Evolutionary conservation across 2,329 filamentous ascomycete genomes (phyloP).

Genomic region (Botrytis elliptica): DNA sequence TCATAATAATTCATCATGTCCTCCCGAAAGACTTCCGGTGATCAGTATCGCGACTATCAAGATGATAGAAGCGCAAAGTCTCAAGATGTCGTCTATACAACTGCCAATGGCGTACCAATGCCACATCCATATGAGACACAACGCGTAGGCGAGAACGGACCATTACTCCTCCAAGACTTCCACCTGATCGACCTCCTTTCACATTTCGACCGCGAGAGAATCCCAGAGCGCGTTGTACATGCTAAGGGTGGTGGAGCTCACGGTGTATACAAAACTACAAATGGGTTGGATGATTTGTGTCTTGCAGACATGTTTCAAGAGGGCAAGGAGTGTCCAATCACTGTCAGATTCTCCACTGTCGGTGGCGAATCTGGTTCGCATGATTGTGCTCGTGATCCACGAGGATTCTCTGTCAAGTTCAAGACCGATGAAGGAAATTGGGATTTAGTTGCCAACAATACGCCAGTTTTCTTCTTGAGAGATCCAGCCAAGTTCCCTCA

Average conservation of each 20-base stretch:
- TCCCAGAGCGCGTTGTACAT: slow-evolving; percentile 58
- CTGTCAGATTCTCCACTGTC: slow-evolving; percentile 72
- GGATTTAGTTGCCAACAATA: slow-evolving; percentile 72
- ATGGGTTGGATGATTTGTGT: slow-evolving; percentile 53
- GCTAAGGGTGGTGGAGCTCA: slow-evolving; percentile 58
- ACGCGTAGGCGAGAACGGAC: slow-evolving; percentile 46
- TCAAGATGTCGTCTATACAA: slow-evolving; percentile 50
- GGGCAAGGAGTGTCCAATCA: slow-evolving; percentile 66
- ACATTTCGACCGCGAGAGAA: slow-evolving; percentile 59
- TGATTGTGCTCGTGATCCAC: slow-evolving; percentile 69
- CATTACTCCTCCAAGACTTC: slow-evolving; percentile 58
- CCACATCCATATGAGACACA: slow-evolving; percentile 59
- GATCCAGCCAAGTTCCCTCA: slow-evolving; percentile 72
- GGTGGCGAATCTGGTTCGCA: slow-evolving; percentile 71
- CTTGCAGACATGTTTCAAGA: slow-evolving; percentile 54
- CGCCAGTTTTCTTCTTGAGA: slow-evolving; percentile 72
- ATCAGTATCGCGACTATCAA: slow-evolving; percentile 44
- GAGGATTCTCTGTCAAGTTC: slow-evolving; percentile 73
- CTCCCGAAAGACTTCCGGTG: slow-evolving; percentile 40
- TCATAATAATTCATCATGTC: slow-evolving; percentile 23
- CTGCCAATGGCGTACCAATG: slow-evolving; percentile 45
- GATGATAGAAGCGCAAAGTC: slow-evolving; percentile 44
- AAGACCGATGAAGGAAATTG: slow-evolving; percentile 72
- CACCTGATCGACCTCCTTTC: slow-evolving; percentile 60
- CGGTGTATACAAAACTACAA: slow-evolving; percentile 54